Percentiles rank a stretch among this genome's conserved stretches.
Evolutionary conservation across 2,329 filamentous ascomycete genomes (phyloP).

Genomic region (Colletotrichum horii): DNA sequence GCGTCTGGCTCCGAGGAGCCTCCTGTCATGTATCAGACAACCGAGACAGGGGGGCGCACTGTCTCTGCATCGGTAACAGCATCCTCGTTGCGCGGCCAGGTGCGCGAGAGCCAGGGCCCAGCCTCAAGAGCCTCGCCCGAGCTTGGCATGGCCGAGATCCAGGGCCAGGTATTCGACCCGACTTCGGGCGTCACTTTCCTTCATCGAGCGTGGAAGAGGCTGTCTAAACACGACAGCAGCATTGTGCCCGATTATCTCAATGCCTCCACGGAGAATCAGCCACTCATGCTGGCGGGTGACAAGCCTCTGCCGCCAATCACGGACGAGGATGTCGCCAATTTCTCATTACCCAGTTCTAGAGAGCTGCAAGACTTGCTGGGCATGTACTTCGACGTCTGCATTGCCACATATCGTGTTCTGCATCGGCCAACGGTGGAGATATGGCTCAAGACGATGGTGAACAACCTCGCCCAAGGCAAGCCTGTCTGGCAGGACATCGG

Average conservation of each 20-base stretch:
- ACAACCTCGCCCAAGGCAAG: slow-evolving; percentile 38
- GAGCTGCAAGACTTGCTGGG: slow-evolving; percentile 42
- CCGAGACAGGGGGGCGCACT: neutral
- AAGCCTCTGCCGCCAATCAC: slow-evolving; percentile 44
- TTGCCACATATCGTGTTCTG: slow-evolving; percentile 64
- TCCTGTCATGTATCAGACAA: slow-evolving; percentile 1
- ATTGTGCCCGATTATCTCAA: slow-evolving; percentile 27
- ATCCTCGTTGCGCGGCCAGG: neutral
- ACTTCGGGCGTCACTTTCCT: slow-evolving; percentile 62
- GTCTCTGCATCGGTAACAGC: neutral
- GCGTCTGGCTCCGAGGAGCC: neutral
- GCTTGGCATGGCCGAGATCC: slow-evolving; percentile 40
- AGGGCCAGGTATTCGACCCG: slow-evolving; percentile 60
- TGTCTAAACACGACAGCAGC: slow-evolving; percentile 46
- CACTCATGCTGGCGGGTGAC: slow-evolving; percentile 54
- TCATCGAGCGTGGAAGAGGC: slow-evolving; percentile 56
- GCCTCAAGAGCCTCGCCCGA: slow-evolving; percentile 32
- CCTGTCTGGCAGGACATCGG: slow-evolving; percentile 45
- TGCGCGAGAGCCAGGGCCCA: slow-evolving; percentile 9
- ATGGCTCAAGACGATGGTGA: slow-evolving; percentile 49
- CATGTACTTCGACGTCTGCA: slow-evolving; percentile 65
- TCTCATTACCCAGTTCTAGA: slow-evolving; percentile 42
- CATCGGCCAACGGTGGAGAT: slow-evolving; percentile 56
- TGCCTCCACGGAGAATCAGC: slow-evolving; percentile 41
- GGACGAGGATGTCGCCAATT: slow-evolving; percentile 32